Conservation (phyloP, 768 basidiomycete species). For the Trametes gibbosa region DNA sequence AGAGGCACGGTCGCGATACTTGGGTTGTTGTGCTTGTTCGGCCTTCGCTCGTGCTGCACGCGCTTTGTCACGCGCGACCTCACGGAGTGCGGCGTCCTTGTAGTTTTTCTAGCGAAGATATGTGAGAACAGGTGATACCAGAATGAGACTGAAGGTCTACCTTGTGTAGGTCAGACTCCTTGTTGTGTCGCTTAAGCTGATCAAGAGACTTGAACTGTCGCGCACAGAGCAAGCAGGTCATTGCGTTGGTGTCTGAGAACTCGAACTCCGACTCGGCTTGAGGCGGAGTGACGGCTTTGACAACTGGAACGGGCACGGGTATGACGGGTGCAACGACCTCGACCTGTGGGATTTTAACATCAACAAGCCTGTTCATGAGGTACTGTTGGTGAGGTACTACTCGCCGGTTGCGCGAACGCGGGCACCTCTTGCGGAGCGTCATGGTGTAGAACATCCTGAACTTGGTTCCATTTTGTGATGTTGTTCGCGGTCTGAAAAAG, state of each 20-base stretch:
- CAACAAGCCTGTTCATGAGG: neutral
- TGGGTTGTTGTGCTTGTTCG: conserved; percentile 46
- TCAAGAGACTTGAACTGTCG: conserved; percentile 90
- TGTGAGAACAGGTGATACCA: neutral
- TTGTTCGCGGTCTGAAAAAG: conserved; percentile 71
- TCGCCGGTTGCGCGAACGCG: conserved; percentile 6
- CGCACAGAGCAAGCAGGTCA: conserved; percentile 88
- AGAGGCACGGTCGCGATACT: conserved; percentile 93
- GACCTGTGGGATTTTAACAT: conserved; percentile 1
- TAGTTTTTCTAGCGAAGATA: conserved; percentile 70
- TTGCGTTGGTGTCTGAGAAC: conserved; percentile 69
- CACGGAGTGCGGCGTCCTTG: conserved; percentile 67
- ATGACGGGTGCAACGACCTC: conserved; percentile 13
- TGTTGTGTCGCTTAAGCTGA: conserved; percentile 85
- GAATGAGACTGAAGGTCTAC: conserved; percentile 39
- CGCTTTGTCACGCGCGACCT: conserved; percentile 70
- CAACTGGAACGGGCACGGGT: conserved; percentile 1
- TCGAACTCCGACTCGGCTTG: conserved; percentile 67
- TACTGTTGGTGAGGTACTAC: neutral
- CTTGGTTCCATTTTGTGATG: conserved; percentile 97
- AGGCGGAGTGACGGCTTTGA: conserved; percentile 35
- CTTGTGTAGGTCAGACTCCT: conserved; percentile 95
- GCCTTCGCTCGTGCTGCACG: conserved; percentile 40
- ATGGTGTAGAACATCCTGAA: conserved; percentile 76
- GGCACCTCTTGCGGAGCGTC: conserved; percentile 16